Percentiles rank a stretch among this genome's conserved stretches.
These are phyloP conservation scores for Uronychia binucleata DNA, from an alignment of 73 alveolate genomes.

Conservation along the genomic window DNA sequence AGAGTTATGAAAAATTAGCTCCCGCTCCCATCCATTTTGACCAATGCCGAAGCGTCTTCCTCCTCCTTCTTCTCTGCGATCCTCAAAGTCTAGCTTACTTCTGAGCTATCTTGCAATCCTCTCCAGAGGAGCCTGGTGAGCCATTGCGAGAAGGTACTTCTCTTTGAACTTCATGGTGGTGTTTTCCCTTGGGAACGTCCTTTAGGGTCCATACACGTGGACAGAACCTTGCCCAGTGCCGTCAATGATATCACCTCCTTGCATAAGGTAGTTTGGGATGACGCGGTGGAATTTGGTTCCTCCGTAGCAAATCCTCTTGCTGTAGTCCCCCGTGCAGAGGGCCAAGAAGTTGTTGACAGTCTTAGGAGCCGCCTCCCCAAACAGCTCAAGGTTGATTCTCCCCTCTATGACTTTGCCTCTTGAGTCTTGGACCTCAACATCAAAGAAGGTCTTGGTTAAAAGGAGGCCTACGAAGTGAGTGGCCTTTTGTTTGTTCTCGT, in stretches of 20 bases:
- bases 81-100: neutral
- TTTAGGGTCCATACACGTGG: constrained; percentile 30
- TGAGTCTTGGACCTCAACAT: neutral
- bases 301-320: constrained; percentile 9
- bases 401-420: constrained; percentile 21
- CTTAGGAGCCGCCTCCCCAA: constrained; percentile 70
- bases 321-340: constrained; percentile 53
- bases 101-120: neutral
- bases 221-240: constrained; percentile 58
- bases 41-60: neutral
- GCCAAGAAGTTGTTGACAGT: constrained; percentile 71
- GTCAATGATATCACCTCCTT: constrained; percentile 53
- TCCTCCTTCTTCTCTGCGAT: constrained; percentile 39
- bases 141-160: constrained; percentile 51
- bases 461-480: neutral
- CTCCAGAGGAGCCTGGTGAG: neutral
- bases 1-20: constrained; percentile 54
- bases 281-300: constrained; percentile 46
- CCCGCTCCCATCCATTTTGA: constrained; percentile 22
- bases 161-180: constrained; percentile 56
- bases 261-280: constrained; percentile 28
- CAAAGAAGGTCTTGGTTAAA: neutral
- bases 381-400: constrained; percentile 54
- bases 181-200: constrained; percentile 36
- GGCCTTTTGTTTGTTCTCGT: neutral